Percentiles rank a stretch among this genome's conserved stretches.
Conservation (phyloP, 495 filamentous ascomycete genomes). For the Daldinia vernicosa region DNA sequence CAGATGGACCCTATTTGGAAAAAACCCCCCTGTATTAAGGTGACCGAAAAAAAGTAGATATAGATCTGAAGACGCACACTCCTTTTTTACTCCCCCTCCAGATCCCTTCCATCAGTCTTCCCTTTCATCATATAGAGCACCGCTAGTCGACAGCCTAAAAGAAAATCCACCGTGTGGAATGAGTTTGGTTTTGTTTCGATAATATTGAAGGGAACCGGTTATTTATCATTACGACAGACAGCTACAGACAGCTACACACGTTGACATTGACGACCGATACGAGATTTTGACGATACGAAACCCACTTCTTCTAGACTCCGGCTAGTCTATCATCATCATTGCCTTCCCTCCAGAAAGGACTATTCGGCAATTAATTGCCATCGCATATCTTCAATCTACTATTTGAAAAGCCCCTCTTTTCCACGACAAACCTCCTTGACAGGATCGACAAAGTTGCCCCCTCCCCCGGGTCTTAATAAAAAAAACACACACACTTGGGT, state of each 20-base stretch:
- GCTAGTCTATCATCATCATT: slow-evolving; percentile 38
- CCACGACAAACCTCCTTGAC: slow-evolving; percentile 38
- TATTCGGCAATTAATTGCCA: slow-evolving; percentile 41
- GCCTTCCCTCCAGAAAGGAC: slow-evolving; percentile 19
- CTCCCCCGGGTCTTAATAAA: slow-evolving; percentile 39
- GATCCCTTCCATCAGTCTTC: slow-evolving; percentile 40
- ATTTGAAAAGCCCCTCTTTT: slow-evolving; percentile 37
- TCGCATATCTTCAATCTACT: slow-evolving; percentile 33
- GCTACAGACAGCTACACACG: slow-evolving; percentile 33
- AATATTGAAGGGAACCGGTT: slow-evolving; percentile 42
- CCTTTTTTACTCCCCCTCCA: slow-evolving; percentile 23
- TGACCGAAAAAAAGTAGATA: slow-evolving; percentile 41
- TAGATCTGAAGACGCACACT: slow-evolving; percentile 41
- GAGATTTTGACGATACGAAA: slow-evolving; percentile 39
- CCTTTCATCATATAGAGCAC: slow-evolving; percentile 36
- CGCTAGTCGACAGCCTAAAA: slow-evolving; percentile 14
- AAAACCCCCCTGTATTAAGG: slow-evolving; percentile 30
- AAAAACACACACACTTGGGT: slow-evolving; percentile 17
- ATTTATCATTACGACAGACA: slow-evolving; percentile 38
- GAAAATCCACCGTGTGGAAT: slow-evolving; percentile 41
- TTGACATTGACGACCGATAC: slow-evolving; percentile 37
- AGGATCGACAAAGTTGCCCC: slow-evolving; percentile 36
- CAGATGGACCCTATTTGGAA: slow-evolving; percentile 35
- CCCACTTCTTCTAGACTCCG: slow-evolving; percentile 36
- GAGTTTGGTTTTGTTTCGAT: slow-evolving; percentile 34